These are phyloP conservation scores for Solanum chacoense DNA, from an alignment of 305 asterid genomes.

Conservation along the genomic window DNA sequence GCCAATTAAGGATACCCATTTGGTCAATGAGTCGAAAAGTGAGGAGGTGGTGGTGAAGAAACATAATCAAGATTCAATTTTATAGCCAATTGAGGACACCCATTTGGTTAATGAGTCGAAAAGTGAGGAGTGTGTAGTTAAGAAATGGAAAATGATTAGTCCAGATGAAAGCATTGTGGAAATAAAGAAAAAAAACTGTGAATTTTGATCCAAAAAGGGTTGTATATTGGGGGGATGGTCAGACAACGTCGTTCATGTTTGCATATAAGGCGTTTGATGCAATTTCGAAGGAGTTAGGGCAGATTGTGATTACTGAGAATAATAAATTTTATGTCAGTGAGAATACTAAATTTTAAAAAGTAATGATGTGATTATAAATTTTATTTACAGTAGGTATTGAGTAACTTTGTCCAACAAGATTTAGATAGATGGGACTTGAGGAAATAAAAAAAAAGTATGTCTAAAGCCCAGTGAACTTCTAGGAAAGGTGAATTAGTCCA, in stretches of 20 bases:
- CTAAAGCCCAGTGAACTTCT: too few species aligned
- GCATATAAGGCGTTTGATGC: conserved; percentile 75
- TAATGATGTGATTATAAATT: too few species aligned
- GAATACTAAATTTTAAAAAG: too few species aligned
- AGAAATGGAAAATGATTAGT: conserved; percentile 11
- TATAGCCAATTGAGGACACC: not conserved
- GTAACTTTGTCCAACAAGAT: too few species aligned
- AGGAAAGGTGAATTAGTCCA: too few species aligned
- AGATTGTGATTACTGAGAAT: conserved; percentile 68
- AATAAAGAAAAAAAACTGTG: conserved; percentile 36
- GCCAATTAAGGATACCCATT: not conserved
- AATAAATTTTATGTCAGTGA: too few species aligned
- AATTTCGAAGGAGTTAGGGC: conserved; percentile 53
- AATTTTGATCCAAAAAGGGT: conserved; percentile 51
- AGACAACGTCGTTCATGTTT: conserved; percentile 80
- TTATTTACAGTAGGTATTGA: too few species aligned
- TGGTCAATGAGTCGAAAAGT: not conserved
- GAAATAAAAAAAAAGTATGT: too few species aligned
- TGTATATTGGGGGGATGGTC: conserved; percentile 66
- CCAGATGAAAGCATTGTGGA: conserved; percentile 16
- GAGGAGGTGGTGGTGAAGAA: conserved; percentile 14
- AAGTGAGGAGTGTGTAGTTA: conserved; percentile 6
- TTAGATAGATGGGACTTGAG: too few species aligned
- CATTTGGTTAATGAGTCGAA: not conserved
- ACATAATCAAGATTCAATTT: not conserved